These are phyloP conservation scores for Citrus medica DNA, from an alignment of 345 rosid genomes.

Conservation along the genomic window DNA sequence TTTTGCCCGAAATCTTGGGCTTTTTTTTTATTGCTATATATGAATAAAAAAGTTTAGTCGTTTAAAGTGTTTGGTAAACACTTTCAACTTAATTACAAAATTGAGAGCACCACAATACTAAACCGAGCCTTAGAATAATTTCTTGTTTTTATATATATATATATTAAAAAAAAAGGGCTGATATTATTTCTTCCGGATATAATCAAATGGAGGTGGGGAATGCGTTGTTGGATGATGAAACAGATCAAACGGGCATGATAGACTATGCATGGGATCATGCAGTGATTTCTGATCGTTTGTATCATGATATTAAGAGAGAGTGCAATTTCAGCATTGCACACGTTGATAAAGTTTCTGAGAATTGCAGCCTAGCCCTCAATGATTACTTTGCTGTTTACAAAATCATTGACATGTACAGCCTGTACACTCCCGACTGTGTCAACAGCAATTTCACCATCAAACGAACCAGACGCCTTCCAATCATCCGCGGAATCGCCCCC, in stretches of 20 bases:
- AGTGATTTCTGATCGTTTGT: conserved; percentile 67
- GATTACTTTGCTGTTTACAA: conserved; percentile 47
- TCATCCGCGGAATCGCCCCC: conserved; percentile 33
- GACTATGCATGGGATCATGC: conserved; percentile 87
- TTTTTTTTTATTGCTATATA: neutral
- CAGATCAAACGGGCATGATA: conserved; percentile 73
- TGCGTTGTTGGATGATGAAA: conserved; percentile 69
- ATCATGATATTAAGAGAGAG: conserved; percentile 30
- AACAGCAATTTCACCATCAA: conserved; percentile 13
- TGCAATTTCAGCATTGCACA: conserved; percentile 49
- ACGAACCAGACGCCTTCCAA: conserved; percentile 29
- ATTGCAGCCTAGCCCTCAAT: conserved; percentile 34
- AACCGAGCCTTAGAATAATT: no score
- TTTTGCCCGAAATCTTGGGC: neutral
- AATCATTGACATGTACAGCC: conserved; percentile 76
- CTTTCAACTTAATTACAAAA: no score
- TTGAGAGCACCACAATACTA: no score
- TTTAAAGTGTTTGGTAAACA: no score
- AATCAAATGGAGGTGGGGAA: conserved; percentile 56
- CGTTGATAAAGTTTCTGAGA: neutral
- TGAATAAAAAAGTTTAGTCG: no score
- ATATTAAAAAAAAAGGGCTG: no score
- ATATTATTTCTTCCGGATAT: neutral
- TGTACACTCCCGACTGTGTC: conserved; percentile 51
- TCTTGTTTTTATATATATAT: no score